Evolutionary conservation across 2,329 filamentous ascomycete species (phyloP), one percentile per base, ranked within the genome.

Genomic region (Neonectria coccinea): DNA sequence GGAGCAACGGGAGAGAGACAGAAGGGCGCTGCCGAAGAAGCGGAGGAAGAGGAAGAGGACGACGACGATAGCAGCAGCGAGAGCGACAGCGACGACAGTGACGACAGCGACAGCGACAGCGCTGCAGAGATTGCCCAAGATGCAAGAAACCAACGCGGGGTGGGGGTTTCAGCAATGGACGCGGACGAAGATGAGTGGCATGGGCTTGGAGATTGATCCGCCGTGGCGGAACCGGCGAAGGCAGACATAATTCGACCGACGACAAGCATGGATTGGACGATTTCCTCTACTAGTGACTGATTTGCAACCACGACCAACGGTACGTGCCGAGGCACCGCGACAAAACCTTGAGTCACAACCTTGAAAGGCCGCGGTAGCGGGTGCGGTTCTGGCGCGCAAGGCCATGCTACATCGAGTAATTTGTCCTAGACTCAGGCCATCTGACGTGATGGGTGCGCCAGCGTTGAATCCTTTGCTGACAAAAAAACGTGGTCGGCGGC

Each of bases 171-270:
- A n/a, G 45, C 56, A 14, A 45, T 50, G 47, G 56, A 58, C 33
- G 61, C 42, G 36, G 68, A 72, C 8, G 67, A 70, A 22, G 70
- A 74, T 48, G 73, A 73, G 63, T 75, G 73, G 69, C 58, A 68
- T 27, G 73, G 73, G 20, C 55, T 74, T 56, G 73, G 61, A 50
- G 72, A 74, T 67, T 75, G 57, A 73, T 45, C 41, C 25, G 33
- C 36, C 27, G 18, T 55, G 54, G 20, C 29, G 31, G 59, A 20
- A 57, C 18, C 9, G 39, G 60, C 27, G 61, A 59, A 59, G 61
- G 53, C 52, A 53, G 12, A 53, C 14, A 54, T 42, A 31, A 36
- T n/a, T 27, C 51, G 56, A 60, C 41, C 33, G 51, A 33, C 45
- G 45, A 54, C 56, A 44, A 27, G 33, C 22, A 55, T 44, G 25